Evolutionary conservation across 2,329 filamentous ascomycete genomes (phyloP), one percentile per base, ranked within the genome.

Genomic region (Curvularia sp.): DNA sequence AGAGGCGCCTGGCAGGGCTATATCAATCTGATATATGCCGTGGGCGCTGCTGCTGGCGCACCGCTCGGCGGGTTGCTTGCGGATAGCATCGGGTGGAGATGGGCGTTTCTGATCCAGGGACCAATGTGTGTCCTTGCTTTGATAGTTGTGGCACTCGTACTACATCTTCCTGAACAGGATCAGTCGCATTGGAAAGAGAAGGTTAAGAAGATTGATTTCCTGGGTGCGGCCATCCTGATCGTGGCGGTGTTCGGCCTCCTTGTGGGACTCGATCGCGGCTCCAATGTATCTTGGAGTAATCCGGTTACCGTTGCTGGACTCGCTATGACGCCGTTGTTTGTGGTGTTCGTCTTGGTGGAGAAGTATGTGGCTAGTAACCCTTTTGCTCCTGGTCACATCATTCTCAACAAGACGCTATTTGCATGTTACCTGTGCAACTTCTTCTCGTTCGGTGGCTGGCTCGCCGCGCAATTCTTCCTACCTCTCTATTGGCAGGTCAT

Each of bases 401-500:
- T 93, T 63, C 87, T 92, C 68, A 83, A 89, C 69, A 81, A 83
- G 6, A 83, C 83, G 6, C 81, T 93, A 28, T 82, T 91, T 49
- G 86, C 89, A 2, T 86, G 85, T 72, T 93, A 89, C 67, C 75
- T 87, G 1, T 86, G 86, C 73, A 92, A 92, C 74, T 91, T 92
- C 78, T 92, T 91, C 74, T 82, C 84, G 51, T 84, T 89, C 53
- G 86, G 82, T 1, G 87, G 84, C 13, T 85, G 81, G 79, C 75
- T 88, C 47, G 83, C 85, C 0, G 78, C 83, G 1, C 64, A 90
- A 4, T 94, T 92, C 79, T 91, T 91, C 77, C 79, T 91, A n/a
- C 89, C 91, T 1, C 80, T 94, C 2, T 92, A 89, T 76, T 91
- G 90, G 77, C 91, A 94, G 76, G 90, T 88, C 5, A 88, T 89